Evolutionary conservation across 2,329 filamentous ascomycete genomes (phyloP), one percentile per base, ranked within the genome.

Genomic region (Curvularia sp.): DNA sequence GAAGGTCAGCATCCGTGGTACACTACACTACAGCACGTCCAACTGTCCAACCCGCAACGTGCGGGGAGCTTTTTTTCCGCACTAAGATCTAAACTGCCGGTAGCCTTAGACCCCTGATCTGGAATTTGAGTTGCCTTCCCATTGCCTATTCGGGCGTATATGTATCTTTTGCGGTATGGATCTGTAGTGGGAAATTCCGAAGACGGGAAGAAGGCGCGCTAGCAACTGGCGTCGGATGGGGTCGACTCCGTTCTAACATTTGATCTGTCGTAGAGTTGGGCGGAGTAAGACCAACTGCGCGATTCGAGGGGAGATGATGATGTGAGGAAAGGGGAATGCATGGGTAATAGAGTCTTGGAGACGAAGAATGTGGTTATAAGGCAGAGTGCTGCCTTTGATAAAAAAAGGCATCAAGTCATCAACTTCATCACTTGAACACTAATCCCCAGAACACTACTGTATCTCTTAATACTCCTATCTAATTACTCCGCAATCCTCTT

Each of bases 1-100:
- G 53, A 56, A 39, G 39, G 48, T 52, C 39, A 56, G 33, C 38
- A 33, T 55, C 53, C 53, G 53, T 55, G 39, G 39, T 39, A 46
- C 47, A 46, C 53, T 43, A 47, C 41, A 18, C 18, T 18, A 18
- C 18, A 18, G 18, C 18, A 44, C 53, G 38, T 51, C 42, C 4
- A 43, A 35, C 33, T 35, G 43, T 44, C 47, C 39, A 44, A 42
- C 39, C 53, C 38, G n/a, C 39, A 39, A 44, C 41, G 26, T 46
- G 53, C 48, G 48, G 53, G 31, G 53, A 26, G 9, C 13, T 35
- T n/a, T 35, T 12, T 26, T n/a, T 5, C 22, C 28, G 30, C 53
- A 15, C 20, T 26, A 33, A 22, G 28, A 49, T 35, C 35, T n/a
- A 43, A 42, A 18, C 8, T 44, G 47, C 15, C 41, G 39, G 28